These are phyloP conservation scores for Talaromyces wortmannii DNA, from an alignment of 495 filamentous ascomycete genomes.

Conservation along the genomic window DNA sequence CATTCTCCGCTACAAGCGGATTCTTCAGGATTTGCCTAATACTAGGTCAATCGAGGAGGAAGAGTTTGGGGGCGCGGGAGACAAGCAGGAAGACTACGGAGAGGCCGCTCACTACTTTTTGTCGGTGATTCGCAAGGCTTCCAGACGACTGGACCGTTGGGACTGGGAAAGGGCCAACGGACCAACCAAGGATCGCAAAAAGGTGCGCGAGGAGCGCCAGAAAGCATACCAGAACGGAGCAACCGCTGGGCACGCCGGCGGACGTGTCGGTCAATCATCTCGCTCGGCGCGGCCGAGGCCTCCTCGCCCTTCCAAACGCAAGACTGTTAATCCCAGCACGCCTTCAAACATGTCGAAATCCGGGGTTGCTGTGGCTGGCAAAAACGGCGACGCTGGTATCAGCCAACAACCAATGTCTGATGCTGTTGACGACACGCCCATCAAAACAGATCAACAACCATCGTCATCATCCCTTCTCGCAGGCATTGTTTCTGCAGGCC, in stretches of 20 bases:
- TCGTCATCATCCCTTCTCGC: conserved; percentile 3
- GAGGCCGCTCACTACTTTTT: conserved; percentile 69
- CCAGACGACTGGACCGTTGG: conserved; percentile 70
- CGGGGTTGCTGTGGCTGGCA: conserved; percentile 15
- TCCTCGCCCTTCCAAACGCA: conserved; percentile 27
- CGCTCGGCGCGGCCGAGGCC: conserved; percentile 3
- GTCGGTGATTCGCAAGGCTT: conserved; percentile 61
- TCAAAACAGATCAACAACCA: conserved; percentile 2
- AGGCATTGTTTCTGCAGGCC: conserved; percentile 8
- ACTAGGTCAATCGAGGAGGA: conserved; percentile 82
- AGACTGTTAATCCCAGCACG: conserved; percentile 18
- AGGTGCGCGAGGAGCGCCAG: conserved; percentile 37
- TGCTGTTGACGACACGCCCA: conserved; percentile 9
- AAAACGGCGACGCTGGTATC: conserved; percentile 22
- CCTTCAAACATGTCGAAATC: conserved; percentile 17
- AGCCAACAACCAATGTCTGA: conserved; percentile 9
- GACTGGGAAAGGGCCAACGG: conserved; percentile 48
- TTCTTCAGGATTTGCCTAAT: conserved; percentile 59
- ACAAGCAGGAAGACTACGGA: conserved; percentile 70
- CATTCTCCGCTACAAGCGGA: conserved; percentile 58
- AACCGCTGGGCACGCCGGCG: background rate
- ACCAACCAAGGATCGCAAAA: conserved; percentile 34
- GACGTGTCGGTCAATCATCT: conserved; percentile 7
- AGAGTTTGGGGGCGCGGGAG: conserved; percentile 47
- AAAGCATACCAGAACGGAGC: conserved; percentile 9